Evolutionary conservation across 805 yeast species (phyloP).

Genomic region (Lachancea waltii): DNA sequence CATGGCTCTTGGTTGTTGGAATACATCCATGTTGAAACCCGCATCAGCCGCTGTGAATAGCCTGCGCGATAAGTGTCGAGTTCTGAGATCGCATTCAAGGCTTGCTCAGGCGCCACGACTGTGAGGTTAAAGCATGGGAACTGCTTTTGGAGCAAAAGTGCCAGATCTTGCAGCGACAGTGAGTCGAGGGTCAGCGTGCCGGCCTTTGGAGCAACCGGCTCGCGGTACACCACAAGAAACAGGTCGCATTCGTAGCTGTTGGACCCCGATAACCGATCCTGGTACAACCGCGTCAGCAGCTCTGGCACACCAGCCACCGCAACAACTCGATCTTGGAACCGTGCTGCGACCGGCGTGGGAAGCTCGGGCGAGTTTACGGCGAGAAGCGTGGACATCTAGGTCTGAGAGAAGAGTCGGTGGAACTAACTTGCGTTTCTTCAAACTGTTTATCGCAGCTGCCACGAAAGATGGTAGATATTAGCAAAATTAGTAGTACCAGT

Average conservation of each 20-base stretch:
- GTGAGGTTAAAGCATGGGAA: conserved; percentile 24
- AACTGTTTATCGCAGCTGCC: too few species aligned
- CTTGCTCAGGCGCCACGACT: conserved; percentile 11
- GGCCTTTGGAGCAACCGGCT: background rate
- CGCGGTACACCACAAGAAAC: conserved; percentile 18
- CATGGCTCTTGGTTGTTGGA: conserved; percentile 7
- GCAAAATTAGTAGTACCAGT: too few species aligned
- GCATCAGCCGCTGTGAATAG: conserved; percentile 17
- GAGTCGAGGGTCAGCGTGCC: background rate
- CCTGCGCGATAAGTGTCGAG: background rate
- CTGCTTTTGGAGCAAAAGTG: conserved; percentile 4
- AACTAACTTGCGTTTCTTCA: too few species aligned
- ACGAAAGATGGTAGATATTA: too few species aligned
- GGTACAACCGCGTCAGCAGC: conserved; percentile 18
- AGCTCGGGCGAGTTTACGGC: conserved; percentile 5
- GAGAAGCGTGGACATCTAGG: conserved; percentile 4
- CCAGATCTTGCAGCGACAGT: conserved; percentile 1
- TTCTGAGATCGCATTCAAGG: background rate
- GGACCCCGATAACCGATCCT: conserved; percentile 16
- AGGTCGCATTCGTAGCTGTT: conserved; percentile 23
- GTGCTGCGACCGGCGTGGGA: conserved; percentile 8
- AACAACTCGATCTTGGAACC: conserved; percentile 3
- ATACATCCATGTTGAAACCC: conserved; percentile 31
- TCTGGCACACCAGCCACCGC: conserved; percentile 6
- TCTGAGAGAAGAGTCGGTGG: too few species aligned